phyloP scores from a whole-genome alignment of 2,329 filamentous ascomycete species.

The Whalleya microplaca region DNA sequence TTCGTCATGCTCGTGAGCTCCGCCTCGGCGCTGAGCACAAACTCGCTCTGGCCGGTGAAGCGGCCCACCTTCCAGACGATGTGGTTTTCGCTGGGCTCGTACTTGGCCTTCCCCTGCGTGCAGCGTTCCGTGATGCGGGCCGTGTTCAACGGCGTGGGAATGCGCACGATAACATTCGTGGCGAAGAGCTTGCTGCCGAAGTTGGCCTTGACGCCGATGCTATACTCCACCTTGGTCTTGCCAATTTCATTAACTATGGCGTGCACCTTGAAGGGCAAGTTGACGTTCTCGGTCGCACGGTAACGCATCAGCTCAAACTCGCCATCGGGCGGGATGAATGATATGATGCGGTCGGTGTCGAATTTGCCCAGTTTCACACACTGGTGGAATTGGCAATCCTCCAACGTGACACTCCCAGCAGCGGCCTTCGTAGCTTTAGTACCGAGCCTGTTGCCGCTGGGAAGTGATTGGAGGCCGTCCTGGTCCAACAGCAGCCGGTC shows the following conservation, averaged over 20 bases:
- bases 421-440: constrained; percentile 94
- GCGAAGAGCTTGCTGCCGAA: constrained; percentile 96
- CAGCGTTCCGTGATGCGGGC: constrained; percentile 91
- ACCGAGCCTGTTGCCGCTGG: constrained; percentile 75
- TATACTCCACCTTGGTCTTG: constrained; percentile 97
- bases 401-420: constrained; percentile 90
- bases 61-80: constrained; percentile 99
- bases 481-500: constrained; percentile 90
- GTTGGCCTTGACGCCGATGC: constrained; percentile 95
- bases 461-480: constrained; percentile 66
- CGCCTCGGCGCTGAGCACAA: constrained; percentile 90
- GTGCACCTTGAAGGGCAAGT: constrained; percentile 97
- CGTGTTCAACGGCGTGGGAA: constrained; percentile 95
- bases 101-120: constrained; percentile 96
- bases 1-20: constrained; percentile 96
- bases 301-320: constrained; percentile 99
- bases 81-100: constrained; percentile 96
- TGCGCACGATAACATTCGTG: constrained; percentile 91
- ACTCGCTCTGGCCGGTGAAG: constrained; percentile 98
- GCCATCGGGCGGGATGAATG: constrained; percentile 93
- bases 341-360: constrained; percentile 94
- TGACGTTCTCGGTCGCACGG: constrained; percentile 97
- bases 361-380: constrained; percentile 98
- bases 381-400: constrained; percentile 99
- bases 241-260: constrained; percentile 98